These are phyloP conservation scores for Phytophthora sp. DNA, from an alignment of 352 stramenopile species.

Conservation along the genomic window DNA sequence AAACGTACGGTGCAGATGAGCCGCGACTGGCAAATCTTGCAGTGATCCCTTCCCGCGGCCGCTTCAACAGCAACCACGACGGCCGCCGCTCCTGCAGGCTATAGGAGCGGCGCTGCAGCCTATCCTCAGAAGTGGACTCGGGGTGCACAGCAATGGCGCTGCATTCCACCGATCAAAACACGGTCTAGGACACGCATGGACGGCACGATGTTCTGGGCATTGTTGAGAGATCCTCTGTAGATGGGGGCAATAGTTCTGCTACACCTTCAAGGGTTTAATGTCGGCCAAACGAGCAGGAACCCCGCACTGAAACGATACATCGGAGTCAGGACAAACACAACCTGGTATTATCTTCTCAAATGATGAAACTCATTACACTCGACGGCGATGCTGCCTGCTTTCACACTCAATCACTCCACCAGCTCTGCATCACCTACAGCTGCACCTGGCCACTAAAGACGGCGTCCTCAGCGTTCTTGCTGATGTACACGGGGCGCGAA, in stretches of 20 bases:
- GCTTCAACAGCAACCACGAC: not conserved
- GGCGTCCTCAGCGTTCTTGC: conserved; percentile 31
- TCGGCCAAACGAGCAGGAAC: too few species aligned
- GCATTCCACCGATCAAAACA: too few species aligned
- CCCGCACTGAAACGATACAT: too few species aligned
- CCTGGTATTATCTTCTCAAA: not conserved
- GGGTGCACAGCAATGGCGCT: too few species aligned
- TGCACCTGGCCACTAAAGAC: conserved; percentile 30
- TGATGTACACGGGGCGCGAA: conserved; percentile 24
- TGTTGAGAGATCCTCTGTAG: too few species aligned
- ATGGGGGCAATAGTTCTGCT: too few species aligned
- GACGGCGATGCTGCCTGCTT: not conserved
- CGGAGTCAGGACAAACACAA: too few species aligned
- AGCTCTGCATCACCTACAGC: conserved; percentile 8
- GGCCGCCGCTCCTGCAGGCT: conserved; percentile 8
- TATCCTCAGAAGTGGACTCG: too few species aligned
- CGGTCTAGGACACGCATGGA: too few species aligned
- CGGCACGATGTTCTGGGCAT: too few species aligned
- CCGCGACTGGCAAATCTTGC: conserved; percentile 1
- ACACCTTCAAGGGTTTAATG: too few species aligned
- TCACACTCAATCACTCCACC: not conserved
- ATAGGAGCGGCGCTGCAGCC: not conserved
- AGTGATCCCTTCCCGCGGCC: conserved; percentile 10
- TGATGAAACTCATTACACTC: conserved; percentile 3
- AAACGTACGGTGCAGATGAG: not conserved